Base-by-base conservation (phyloP, 108 stramenopile genomes). In the Parmales sp. region DNA sequence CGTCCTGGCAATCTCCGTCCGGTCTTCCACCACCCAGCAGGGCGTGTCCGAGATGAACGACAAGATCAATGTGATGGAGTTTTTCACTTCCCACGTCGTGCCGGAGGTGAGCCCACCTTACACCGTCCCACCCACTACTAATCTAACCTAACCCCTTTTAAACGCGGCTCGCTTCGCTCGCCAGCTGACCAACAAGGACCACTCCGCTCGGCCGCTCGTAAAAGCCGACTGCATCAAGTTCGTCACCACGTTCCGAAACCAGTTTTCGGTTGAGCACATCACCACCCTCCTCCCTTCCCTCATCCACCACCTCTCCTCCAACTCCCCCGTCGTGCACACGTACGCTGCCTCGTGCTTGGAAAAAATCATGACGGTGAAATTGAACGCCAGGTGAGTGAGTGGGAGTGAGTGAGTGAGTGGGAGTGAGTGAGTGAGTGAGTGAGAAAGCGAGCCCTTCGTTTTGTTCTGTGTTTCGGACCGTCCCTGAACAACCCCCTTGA, bases 171-270 rank as follows among this genome's bases (percentile, higher is more conserved):
- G 22, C 46, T 6, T 29, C 46, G 44, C 66, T 11, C 44, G 31
- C 8, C 45, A 45, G 26, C 43, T 23, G 7, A 25, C 45, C 48
- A 7, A 19, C 67, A 49, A 26, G 6, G 38, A n/a, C n/a, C n/a
- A n/a, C n/a, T 63, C 48, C 16, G 79, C 76, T 19, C 83, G 90
- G 28, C 92, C 93, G 13, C 89, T 98, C 80, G 77, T 98, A 63
- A 94, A 91, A 64, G 91, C 95, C 0, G 92, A 93, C 34, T 71
- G 81, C 31, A 70, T 99, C 69, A 95, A 97, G 60, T 97, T 97
- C 72, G 92, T 91, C 28, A 82, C 81, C 64, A 92, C 88, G n/a
- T 99, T 99, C 76, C 88, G 98, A 29, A 88, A 95, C 70, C 96
- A 97, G 74, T 88, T 95, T 60, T 72, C 78, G 28, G 73, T 73